Evolutionary conservation across 2,329 filamentous ascomycete species (phyloP).

Genomic region (Venturiaceae sp.): DNA sequence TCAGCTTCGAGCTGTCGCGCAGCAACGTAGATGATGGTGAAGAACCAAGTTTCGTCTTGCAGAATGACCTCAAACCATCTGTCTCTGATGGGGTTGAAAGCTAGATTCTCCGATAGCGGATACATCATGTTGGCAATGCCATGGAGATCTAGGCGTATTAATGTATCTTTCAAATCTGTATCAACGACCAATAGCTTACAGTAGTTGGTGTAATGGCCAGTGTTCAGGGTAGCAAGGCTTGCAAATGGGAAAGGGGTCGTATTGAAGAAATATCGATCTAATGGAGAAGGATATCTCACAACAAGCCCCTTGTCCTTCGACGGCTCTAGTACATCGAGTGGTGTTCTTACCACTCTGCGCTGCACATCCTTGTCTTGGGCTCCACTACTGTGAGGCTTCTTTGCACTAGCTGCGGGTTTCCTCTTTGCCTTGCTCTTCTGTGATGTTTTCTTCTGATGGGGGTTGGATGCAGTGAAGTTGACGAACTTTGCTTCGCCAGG

Average conservation of each 20-base stretch:
- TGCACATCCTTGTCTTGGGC: neutral
- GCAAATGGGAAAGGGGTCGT: neutral
- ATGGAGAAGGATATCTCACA: neutral
- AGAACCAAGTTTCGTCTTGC: neutral
- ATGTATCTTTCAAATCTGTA: neutral
- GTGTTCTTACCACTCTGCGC: neutral
- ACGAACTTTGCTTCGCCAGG: neutral
- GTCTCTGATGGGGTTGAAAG: slow-evolving; percentile 1
- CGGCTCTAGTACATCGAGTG: neutral
- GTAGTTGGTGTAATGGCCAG: neutral
- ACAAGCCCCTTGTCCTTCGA: neutral
- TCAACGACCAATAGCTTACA: neutral
- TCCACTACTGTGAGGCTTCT: too few species aligned
- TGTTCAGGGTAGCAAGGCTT: neutral
- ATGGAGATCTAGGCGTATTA: neutral
- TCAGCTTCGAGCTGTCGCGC: neutral
- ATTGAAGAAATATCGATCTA: neutral
- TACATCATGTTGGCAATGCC: neutral
- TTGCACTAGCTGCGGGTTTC: neutral
- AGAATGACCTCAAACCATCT: neutral
- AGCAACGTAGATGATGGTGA: neutral
- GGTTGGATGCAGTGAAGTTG: neutral
- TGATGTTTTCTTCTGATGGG: neutral
- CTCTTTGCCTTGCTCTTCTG: neutral
- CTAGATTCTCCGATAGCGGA: neutral